Percentiles rank a stretch among this genome's conserved stretches.
Conservation (phyloP, 2,329 filamentous ascomycete genomes). For the Pseudocercospora vitis region DNA sequence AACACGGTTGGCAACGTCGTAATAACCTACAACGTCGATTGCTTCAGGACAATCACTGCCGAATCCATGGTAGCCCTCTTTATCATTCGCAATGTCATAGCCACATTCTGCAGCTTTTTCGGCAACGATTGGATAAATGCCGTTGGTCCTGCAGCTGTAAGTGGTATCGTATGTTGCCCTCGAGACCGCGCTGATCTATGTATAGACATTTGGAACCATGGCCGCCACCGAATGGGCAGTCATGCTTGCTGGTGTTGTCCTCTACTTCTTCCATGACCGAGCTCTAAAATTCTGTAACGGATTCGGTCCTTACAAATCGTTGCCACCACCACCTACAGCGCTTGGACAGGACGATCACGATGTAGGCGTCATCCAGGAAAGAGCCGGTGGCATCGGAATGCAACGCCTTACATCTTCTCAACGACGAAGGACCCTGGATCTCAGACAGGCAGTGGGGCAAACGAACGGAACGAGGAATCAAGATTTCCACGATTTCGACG, state of each 20-base stretch:
- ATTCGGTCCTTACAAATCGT: conserved; percentile 27
- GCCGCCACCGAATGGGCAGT: conserved; percentile 30
- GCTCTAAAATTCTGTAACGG: conserved; percentile 19
- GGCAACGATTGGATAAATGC: conserved; percentile 28
- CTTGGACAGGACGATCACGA: too few relatives aligned
- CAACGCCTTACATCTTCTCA: too few relatives aligned
- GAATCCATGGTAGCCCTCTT: conserved; percentile 36
- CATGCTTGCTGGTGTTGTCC: conserved; percentile 21
- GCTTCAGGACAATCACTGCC: conserved; percentile 30
- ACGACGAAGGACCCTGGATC: too few relatives aligned
- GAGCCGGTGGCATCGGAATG: too few relatives aligned
- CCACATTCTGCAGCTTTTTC: conserved; percentile 32
- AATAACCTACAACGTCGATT: conserved; percentile 35
- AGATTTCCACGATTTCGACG: too few relatives aligned
- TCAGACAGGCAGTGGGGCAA: too few relatives aligned
- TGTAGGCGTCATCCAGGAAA: too few relatives aligned
- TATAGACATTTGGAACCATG: conserved; percentile 32
- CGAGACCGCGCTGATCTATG: neutral
- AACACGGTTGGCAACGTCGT: conserved; percentile 34
- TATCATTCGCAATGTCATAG: conserved; percentile 35
- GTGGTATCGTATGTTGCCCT: neutral
- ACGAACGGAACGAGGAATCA: too few relatives aligned
- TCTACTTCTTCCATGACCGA: conserved; percentile 21
- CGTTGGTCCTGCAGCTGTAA: conserved; percentile 23
- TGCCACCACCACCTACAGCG: too few relatives aligned